Percentiles rank a stretch among this genome's conserved stretches.
phyloP scores from a whole-genome alignment of 2,329 filamentous ascomycete genomes.

The Elsinoe perseae region DNA sequence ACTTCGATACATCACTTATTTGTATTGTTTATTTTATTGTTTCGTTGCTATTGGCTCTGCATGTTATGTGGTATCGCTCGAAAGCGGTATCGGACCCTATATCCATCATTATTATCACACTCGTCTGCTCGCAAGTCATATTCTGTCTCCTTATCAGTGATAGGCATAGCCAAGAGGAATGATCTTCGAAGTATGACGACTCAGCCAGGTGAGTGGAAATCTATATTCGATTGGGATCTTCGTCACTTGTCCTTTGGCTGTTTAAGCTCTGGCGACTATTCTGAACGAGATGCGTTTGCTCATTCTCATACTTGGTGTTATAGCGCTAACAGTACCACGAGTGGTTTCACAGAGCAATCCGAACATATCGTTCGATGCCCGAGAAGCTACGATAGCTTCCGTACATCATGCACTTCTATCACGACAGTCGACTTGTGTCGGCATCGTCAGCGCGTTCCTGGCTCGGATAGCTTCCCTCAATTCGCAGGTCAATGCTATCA shows the following conservation, averaged over 20 bases:
- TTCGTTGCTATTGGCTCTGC: not conserved
- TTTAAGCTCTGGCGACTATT: not conserved
- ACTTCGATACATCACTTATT: not conserved
- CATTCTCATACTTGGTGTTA: not conserved
- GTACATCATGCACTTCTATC: slow-evolving; percentile 51
- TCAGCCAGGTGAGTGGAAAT: not conserved
- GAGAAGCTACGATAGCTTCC: slow-evolving; percentile 52
- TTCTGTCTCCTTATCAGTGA: slow-evolving; percentile 8
- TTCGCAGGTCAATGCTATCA: slow-evolving; percentile 49
- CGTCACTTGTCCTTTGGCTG: not conserved
- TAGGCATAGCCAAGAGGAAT: not conserved
- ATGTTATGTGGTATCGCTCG: too few species aligned
- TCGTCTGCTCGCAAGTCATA: too few species aligned
- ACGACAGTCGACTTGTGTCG: slow-evolving; percentile 46
- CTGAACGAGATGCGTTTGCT: not conserved
- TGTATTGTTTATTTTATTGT: not conserved
- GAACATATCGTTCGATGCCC: slow-evolving; percentile 38
- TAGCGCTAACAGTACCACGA: not conserved
- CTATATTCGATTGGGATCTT: not conserved
- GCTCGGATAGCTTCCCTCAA: slow-evolving; percentile 52
- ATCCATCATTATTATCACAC: too few species aligned
- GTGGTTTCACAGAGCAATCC: not conserved
- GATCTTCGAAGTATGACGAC: slow-evolving; percentile 4
- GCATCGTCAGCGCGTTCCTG: slow-evolving; percentile 49
- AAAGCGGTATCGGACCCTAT: too few species aligned